These are phyloP conservation scores for Phytophthora litchii DNA, from an alignment of 352 stramenopile genomes.

Conservation along the genomic window DNA sequence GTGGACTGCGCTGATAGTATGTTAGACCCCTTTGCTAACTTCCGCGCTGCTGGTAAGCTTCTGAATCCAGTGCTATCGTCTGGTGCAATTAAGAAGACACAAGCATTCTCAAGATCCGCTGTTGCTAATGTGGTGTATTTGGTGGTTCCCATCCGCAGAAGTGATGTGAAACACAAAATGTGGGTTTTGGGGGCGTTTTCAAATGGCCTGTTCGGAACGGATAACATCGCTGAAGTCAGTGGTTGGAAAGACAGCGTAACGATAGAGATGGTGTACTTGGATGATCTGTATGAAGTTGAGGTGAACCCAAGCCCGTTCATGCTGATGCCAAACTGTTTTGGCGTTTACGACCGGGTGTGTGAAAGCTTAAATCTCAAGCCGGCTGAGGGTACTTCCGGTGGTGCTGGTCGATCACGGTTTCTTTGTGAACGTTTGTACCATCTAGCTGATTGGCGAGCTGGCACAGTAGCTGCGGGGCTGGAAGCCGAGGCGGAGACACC, in stretches of 20 bases:
- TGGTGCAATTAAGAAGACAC: constrained; percentile 56
- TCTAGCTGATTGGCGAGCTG: constrained; percentile 45
- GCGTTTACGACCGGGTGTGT: constrained; percentile 71
- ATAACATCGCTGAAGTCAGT: constrained; percentile 25
- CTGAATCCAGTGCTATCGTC: constrained; percentile 55
- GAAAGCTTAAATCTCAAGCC: constrained; percentile 65
- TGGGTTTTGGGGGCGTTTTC: constrained; percentile 72
- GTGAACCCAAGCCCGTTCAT: constrained; percentile 65
- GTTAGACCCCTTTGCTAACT: constrained; percentile 68
- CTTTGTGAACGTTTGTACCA: constrained; percentile 74
- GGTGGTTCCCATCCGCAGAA: constrained; percentile 65
- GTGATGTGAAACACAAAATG: constrained; percentile 75
- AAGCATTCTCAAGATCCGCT: constrained; percentile 66
- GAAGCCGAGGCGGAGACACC: constrained; percentile 17
- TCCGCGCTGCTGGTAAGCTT: constrained; percentile 62
- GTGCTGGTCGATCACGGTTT: constrained; percentile 36
- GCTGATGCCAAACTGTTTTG: constrained; percentile 64
- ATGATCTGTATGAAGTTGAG: constrained; percentile 71
- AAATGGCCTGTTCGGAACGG: constrained; percentile 56
- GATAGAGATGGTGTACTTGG: constrained; percentile 72
- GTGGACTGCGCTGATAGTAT: constrained; percentile 58
- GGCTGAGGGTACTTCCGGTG: constrained; percentile 16
- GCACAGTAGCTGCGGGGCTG: constrained; percentile 4
- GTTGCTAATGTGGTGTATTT: constrained; percentile 75
- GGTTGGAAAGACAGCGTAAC: constrained; percentile 63